Conservation (phyloP, 1,284 basidiomycete species). For the Ceratobasidium sp. region DNA sequence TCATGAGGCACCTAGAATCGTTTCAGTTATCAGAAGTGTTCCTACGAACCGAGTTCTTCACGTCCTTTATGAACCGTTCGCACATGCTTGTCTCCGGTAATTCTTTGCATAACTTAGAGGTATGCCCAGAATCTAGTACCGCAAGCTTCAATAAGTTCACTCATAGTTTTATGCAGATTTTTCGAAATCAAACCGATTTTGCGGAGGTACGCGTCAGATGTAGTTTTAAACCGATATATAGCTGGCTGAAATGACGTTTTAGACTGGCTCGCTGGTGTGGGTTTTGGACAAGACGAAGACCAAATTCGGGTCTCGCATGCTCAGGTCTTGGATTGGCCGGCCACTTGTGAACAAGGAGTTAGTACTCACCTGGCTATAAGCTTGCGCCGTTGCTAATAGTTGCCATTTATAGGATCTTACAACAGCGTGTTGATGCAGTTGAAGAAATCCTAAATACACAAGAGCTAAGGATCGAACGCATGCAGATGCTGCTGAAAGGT, state of each 20-base stretch:
- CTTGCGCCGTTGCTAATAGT: not conserved
- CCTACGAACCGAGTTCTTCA: constrained; percentile 81
- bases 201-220: constrained; percentile 57
- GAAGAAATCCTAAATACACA: constrained; percentile 80
- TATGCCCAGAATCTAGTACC: constrained; percentile 23
- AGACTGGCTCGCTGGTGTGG: constrained; percentile 85
- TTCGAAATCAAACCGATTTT: constrained; percentile 87
- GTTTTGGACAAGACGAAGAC: constrained; percentile 90
- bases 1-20: constrained; percentile 79
- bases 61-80: constrained; percentile 79
- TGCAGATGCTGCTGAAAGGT: constrained; percentile 78
- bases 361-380: constrained; percentile 50
- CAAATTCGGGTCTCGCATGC: constrained; percentile 86
- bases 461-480: constrained; percentile 65
- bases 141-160: constrained; percentile 14
- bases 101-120: constrained; percentile 85
- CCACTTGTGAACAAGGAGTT: constrained; percentile 85
- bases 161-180: constrained; percentile 75
- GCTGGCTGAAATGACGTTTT: not conserved
- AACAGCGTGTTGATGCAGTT: constrained; percentile 85
- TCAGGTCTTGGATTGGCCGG: constrained; percentile 88
- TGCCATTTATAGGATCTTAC: constrained; percentile 68
- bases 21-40: constrained; percentile 85
- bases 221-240: not conserved
- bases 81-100: constrained; percentile 93